Conservation (phyloP, 768 basidiomycete genomes). For the Gloeostereum incarnatum region DNA sequence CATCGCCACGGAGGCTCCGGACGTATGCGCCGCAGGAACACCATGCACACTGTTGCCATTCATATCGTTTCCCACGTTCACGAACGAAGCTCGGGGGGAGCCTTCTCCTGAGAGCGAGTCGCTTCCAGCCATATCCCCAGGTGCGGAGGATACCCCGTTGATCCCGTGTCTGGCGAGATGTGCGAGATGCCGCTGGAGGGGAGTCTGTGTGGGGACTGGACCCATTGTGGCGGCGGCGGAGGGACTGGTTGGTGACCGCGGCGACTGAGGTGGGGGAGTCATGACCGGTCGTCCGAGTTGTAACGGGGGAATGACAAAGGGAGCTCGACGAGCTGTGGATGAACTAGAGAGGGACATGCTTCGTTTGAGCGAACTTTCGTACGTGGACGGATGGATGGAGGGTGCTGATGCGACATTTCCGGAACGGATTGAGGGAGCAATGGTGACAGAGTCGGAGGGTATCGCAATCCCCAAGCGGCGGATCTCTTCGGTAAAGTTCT, state of each 20-base stretch:
- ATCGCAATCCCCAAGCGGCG: constrained; percentile 55
- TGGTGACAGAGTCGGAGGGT: constrained; percentile 34
- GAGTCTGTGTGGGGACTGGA: no score
- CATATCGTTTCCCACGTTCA: constrained; percentile 55
- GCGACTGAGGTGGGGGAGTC: constrained; percentile 35
- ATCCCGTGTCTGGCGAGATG: constrained; percentile 79
- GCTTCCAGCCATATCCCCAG: constrained; percentile 48
- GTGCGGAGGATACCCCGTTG: constrained; percentile 72
- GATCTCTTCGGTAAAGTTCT: constrained; percentile 80
- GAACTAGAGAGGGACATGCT: constrained; percentile 42
- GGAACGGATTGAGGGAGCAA: constrained; percentile 28
- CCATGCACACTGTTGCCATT: no score
- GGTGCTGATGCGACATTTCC: constrained; percentile 22
- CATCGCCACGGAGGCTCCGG: constrained; percentile 50
- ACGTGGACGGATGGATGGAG: constrained; percentile 36
- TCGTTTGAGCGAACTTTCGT: constrained; percentile 39
- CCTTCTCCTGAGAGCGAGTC: constrained; percentile 53
- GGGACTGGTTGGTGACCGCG: constrained; percentile 21
- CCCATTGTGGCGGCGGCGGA: constrained; percentile 27
- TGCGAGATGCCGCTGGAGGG: constrained; percentile 72
- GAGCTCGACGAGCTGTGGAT: constrained; percentile 30
- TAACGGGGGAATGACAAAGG: constrained; percentile 41
- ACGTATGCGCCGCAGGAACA: constrained; percentile 27
- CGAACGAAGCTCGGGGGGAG: constrained; percentile 71
- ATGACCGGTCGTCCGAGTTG: constrained; percentile 36